Evolutionary conservation across 2,329 filamentous ascomycete genomes (phyloP).

Genomic region (Talaromyces atroroseus): DNA sequence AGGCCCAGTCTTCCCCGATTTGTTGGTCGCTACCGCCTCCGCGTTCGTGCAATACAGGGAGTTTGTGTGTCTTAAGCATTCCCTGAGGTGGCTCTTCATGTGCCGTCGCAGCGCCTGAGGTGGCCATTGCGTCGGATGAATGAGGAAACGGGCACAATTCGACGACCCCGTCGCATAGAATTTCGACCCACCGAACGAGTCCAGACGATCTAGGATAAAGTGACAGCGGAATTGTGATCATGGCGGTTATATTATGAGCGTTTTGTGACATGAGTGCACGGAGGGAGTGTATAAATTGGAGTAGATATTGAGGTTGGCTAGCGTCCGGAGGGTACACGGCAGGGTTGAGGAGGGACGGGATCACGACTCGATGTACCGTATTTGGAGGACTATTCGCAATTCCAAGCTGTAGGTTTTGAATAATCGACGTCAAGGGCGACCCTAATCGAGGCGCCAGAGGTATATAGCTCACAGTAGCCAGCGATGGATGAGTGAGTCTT

Average conservation of each 20-base stretch:
- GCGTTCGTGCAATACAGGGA: slow-evolving; percentile 82
- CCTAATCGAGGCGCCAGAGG: slow-evolving; percentile 36
- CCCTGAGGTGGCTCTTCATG: slow-evolving; percentile 77
- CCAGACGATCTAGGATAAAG: slow-evolving; percentile 72
- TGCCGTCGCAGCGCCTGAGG: slow-evolving; percentile 51
- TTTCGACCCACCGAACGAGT: slow-evolving; percentile 78
- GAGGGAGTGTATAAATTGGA: slow-evolving; percentile 76
- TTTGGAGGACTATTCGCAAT: slow-evolving; percentile 54
- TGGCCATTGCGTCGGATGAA: slow-evolving; percentile 47
- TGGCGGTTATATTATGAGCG: slow-evolving; percentile 59
- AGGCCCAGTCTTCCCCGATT: slow-evolving; percentile 79
- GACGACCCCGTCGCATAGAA: slow-evolving; percentile 76
- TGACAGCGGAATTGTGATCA: slow-evolving; percentile 72
- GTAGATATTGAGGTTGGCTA: slow-evolving; percentile 64
- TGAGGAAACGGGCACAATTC: slow-evolving; percentile 73
- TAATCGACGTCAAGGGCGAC: slow-evolving; percentile 60
- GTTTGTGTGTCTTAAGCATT: slow-evolving; percentile 71
- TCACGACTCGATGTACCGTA: slow-evolving; percentile 70
- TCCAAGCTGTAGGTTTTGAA: slow-evolving; percentile 53
- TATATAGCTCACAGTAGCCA: slow-evolving; percentile 50
- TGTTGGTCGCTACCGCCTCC: slow-evolving; percentile 70
- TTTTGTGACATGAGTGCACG: slow-evolving; percentile 68
- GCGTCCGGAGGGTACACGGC: slow-evolving; percentile 68
- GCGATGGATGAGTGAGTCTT: slow-evolving; percentile 53
- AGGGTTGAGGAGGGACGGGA: slow-evolving; percentile 85